phyloP scores from a whole-genome alignment of 2,329 filamentous ascomycete genomes.

The Thelonectria discophora region DNA sequence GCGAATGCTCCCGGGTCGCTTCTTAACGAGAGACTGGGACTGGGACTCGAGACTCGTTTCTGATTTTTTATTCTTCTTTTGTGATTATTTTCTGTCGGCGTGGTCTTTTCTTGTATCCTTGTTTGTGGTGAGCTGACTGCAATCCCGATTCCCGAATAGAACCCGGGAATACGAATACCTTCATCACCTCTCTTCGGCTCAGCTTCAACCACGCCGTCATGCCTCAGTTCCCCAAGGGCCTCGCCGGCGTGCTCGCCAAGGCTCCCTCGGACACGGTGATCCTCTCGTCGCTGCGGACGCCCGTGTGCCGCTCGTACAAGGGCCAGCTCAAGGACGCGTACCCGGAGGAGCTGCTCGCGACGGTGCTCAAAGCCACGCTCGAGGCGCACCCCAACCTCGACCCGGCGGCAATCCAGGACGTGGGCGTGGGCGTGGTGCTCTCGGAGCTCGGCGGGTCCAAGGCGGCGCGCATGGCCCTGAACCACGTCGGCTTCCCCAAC shows the following conservation, averaged over 20 bases:
- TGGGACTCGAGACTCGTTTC: slow-evolving; percentile 14
- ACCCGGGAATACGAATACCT: slow-evolving; percentile 19
- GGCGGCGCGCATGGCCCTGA: slow-evolving; percentile 88
- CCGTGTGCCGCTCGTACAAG: slow-evolving; percentile 83
- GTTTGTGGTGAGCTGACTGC: slow-evolving; percentile 3
- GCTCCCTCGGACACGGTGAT: slow-evolving; percentile 85
- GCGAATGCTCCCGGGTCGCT: slow-evolving; percentile 13
- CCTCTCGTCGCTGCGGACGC: slow-evolving; percentile 88
- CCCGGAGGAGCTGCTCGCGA: slow-evolving; percentile 85
- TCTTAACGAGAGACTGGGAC: slow-evolving; percentile 5
- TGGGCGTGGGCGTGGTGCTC: slow-evolving; percentile 87
- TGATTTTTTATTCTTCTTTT: slow-evolving; percentile 1
- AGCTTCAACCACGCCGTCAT: slow-evolving; percentile 26
- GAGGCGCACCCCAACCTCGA: slow-evolving; percentile 77
- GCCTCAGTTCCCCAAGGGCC: slow-evolving; percentile 55
- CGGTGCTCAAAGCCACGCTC: slow-evolving; percentile 58
- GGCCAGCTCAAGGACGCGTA: slow-evolving; percentile 87
- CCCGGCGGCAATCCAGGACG: slow-evolving; percentile 73
- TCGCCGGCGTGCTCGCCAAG: slow-evolving; percentile 81
- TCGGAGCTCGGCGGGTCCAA: slow-evolving; percentile 91
- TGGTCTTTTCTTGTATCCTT: neutral
- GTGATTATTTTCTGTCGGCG: neutral
- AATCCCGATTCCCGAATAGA: slow-evolving; percentile 11
- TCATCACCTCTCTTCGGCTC: slow-evolving; percentile 1
- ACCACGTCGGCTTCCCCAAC: slow-evolving; percentile 80